Conservation (phyloP, 2,329 filamentous ascomycete species). For the Westerdykella sp. region DNA sequence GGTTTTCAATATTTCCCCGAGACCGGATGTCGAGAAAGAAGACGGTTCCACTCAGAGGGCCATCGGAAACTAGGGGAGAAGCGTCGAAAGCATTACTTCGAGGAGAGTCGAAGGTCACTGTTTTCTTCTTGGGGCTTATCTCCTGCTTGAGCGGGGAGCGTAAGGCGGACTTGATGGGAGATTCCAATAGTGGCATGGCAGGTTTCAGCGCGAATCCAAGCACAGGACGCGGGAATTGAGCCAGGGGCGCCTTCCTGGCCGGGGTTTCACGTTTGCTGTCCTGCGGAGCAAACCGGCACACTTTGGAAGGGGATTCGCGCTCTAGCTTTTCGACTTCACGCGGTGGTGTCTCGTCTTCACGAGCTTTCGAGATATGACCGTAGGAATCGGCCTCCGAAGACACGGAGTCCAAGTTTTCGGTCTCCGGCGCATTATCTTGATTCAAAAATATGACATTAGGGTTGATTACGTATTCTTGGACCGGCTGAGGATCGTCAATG, state of each 20-base stretch:
- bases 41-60: slow-evolving; percentile 53
- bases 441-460: too few species aligned
- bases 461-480: too few species aligned
- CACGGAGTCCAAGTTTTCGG: too few species aligned
- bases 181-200: background rate
- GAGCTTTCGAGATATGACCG: background rate
- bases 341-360: background rate
- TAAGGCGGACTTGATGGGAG: slow-evolving; percentile 23
- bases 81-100: slow-evolving; percentile 14
- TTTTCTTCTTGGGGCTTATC: slow-evolving; percentile 33
- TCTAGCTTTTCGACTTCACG: background rate
- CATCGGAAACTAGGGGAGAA: slow-evolving; percentile 18
- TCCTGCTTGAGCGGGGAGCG: slow-evolving; percentile 32
- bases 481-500: too few species aligned
- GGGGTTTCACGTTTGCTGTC: background rate
- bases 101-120: slow-evolving; percentile 25
- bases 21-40: slow-evolving; percentile 79
- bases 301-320: background rate
- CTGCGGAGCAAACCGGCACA: background rate
- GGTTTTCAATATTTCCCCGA: slow-evolving; percentile 56
- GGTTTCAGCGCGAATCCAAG: background rate
- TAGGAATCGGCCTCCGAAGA: too few species aligned
- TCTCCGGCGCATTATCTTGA: too few species aligned
- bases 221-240: background rate
- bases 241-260: background rate